Evolutionary conservation across 139 green algal species (phyloP).

Genomic region (Chlorella vulgaris): DNA sequence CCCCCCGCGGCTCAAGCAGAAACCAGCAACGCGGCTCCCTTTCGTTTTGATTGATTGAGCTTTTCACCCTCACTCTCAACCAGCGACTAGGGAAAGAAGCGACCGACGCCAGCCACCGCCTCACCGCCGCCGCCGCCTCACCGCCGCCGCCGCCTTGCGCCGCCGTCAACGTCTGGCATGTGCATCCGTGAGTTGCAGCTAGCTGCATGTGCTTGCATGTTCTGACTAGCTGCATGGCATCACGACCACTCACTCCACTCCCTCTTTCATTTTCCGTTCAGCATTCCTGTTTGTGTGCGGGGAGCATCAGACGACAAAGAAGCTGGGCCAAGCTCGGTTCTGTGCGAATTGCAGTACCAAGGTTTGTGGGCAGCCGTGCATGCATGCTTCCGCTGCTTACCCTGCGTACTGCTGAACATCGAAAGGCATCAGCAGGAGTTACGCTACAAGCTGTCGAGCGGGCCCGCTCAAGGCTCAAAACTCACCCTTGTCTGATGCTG

Average conservation of each 20-base stretch:
- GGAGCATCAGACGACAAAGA: background rate
- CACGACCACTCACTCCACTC: background rate
- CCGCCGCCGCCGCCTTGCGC: too few species aligned
- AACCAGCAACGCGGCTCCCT: too few species aligned
- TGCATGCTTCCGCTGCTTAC: background rate
- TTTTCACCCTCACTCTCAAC: too few species aligned
- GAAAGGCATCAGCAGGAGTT: background rate
- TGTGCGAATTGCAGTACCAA: constrained; percentile 33
- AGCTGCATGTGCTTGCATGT: background rate
- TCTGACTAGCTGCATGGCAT: background rate
- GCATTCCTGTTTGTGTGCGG: constrained; percentile 25
- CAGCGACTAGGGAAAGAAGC: too few species aligned
- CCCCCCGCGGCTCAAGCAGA: too few species aligned
- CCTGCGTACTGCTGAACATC: background rate
- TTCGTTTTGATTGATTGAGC: too few species aligned
- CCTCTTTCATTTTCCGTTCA: background rate
- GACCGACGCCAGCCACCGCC: too few species aligned
- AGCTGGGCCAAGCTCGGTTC: constrained; percentile 1
- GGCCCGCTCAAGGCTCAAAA: background rate
- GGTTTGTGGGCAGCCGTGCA: background rate
- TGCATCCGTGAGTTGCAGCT: too few species aligned
- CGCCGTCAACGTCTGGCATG: too few species aligned
- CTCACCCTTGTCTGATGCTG: background rate
- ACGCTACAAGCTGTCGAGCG: background rate
- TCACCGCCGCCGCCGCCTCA: too few species aligned